A percentile compares a stretch with the other conserved stretches of the same genome.
Conservation (phyloP, 306 rosid genomes). For the Rosa multiflora region DNA sequence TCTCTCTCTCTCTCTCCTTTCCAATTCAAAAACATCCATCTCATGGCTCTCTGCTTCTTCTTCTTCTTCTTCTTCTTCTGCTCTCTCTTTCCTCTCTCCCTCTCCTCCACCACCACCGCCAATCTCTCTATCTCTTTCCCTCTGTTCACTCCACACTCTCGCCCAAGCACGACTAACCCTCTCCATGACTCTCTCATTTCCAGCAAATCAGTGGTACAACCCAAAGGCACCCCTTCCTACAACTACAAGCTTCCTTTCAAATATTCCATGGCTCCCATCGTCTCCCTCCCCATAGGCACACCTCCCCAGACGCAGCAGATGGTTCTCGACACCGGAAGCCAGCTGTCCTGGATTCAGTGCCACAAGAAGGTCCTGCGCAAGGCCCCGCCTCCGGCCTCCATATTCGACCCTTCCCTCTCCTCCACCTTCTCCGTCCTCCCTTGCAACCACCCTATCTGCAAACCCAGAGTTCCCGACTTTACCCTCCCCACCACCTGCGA, state of each 20-base stretch:
- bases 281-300: conserved; percentile 76
- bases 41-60: conserved; percentile 39
- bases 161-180: conserved; percentile 25
- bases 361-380: conserved; percentile 30
- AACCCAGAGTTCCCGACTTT: conserved; percentile 84
- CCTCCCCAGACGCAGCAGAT: conserved; percentile 79
- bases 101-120: not conserved
- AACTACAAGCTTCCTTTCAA: conserved; percentile 51
- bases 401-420: conserved; percentile 80
- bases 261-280: conserved; percentile 64
- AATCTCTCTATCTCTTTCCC: conserved; percentile 56
- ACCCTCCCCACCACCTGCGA: conserved; percentile 88
- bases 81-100: conserved; percentile 13
- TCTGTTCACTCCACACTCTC: conserved; percentile 38
- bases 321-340: conserved; percentile 92
- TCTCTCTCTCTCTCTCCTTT: not conserved
- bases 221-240: conserved; percentile 20
- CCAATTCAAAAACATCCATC: not conserved
- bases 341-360: conserved; percentile 86
- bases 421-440: conserved; percentile 79
- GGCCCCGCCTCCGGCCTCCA: conserved; percentile 36
- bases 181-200: conserved; percentile 32
- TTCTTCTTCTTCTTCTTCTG: conserved; percentile 16
- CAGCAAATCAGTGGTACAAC: not conserved
- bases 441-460: conserved; percentile 74